These are phyloP conservation scores for Fusarium metavorans DNA, from an alignment of 2,329 filamentous ascomycete species.

Conservation along the genomic window DNA sequence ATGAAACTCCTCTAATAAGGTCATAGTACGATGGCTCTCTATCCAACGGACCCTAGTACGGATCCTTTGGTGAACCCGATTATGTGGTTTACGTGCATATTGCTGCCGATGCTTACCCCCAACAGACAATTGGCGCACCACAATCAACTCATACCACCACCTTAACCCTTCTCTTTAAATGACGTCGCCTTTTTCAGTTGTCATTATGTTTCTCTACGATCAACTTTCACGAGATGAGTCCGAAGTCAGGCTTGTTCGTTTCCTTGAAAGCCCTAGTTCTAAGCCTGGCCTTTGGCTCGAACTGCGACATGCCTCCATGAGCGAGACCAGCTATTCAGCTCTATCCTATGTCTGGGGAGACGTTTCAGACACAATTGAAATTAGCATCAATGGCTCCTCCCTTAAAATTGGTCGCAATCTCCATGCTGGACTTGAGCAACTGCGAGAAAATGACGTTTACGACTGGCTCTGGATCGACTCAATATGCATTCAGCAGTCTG, in stretches of 20 bases:
- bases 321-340: not conserved
- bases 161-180: not conserved
- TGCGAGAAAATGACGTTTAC: not conserved
- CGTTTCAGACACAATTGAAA: not conserved
- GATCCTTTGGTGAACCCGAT: not conserved
- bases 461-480: conserved; percentile 2
- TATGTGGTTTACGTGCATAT: not conserved
- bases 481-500: not conserved
- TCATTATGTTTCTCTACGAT: not conserved
- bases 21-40: too few relatives aligned
- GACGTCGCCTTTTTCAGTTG: not conserved
- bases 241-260: not conserved
- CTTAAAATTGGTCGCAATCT: not conserved
- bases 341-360: conserved; percentile 1
- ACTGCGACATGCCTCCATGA: not conserved
- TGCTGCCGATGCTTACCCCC: not conserved
- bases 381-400: not conserved
- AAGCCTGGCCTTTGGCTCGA: not conserved
- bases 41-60: not conserved
- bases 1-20: too few relatives aligned
- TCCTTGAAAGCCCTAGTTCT: not conserved
- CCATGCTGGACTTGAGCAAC: not conserved
- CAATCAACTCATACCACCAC: not conserved
- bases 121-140: not conserved
- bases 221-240: not conserved